Evolutionary conservation across 1,139 yeast species (phyloP), one percentile per base, ranked within the genome.

Genomic region (Ogataea hybrid): DNA sequence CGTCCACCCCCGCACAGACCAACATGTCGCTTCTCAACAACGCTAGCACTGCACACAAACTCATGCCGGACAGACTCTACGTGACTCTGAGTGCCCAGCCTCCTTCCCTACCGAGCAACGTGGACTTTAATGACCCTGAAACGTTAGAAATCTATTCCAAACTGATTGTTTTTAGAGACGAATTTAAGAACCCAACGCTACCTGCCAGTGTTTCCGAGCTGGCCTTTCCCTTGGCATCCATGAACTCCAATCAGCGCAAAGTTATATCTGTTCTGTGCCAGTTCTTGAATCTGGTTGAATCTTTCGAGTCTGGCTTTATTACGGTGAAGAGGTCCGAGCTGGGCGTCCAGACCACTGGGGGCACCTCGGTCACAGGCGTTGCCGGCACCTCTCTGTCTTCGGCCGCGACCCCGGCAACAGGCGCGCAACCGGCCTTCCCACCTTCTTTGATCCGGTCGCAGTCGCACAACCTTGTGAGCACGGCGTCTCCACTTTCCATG

Each of bases 81-180:
- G 71, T 83, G n/a, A 74, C 73, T 30, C 67, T 78, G 42, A 68
- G 75, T 22, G 67, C 65, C 42, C 61, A 71, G 35, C 70, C 75
- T 21, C 46, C 53, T 3, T 50, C 68, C 22, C 76, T 79, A 4
- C 90, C 90, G 1, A 62, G 70, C 34, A 83, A 79, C 39, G 63
- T 90, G 48, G 95, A 92, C 64, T 77, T 94, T 56, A 94, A 92
- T 60, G 96, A 89, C 56, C 85, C 95, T 0, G 97, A 89, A 57
- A 81, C 86, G 21, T 74, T 94, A 61, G 97, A 89, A 53, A 71
- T 88, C 43, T 92, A 87, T 64, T 75, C 95, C 8, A 95, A 87
- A 57, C 73, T 92, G 56, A 68, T 89, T 44, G 70, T 88, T 40
- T 92, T 88, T 67, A 79, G 89, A 56, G 92, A 84, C 54, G 97